Conservation (phyloP, 805 yeast species). For the Candida loeiensis region DNA sequence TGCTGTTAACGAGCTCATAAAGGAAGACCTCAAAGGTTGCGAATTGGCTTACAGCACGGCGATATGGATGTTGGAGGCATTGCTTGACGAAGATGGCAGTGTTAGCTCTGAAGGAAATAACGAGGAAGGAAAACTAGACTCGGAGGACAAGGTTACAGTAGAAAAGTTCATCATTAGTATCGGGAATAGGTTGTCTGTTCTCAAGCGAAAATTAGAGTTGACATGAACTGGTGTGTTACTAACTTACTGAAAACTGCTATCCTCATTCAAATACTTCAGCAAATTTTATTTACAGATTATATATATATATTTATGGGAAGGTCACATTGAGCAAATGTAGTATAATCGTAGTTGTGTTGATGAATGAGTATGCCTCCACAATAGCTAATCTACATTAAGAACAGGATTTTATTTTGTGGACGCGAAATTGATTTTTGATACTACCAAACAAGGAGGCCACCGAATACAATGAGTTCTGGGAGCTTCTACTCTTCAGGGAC, state of each 20-base stretch:
- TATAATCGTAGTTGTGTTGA: too few relatives aligned
- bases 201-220: slow-evolving; percentile 53
- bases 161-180: slow-evolving; percentile 80
- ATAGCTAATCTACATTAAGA: too few relatives aligned
- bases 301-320: slow-evolving; percentile 1
- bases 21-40: slow-evolving; percentile 70
- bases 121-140: slow-evolving; percentile 51
- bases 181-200: slow-evolving; percentile 69
- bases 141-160: slow-evolving; percentile 70
- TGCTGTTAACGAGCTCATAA: slow-evolving; percentile 80
- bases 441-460: neutral
- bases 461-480: neutral
- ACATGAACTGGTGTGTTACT: neutral
- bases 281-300: too few relatives aligned
- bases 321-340: neutral
- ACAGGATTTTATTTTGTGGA: too few relatives aligned
- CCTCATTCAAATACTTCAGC: too few relatives aligned
- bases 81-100: slow-evolving; percentile 50
- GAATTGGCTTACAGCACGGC: slow-evolving; percentile 88
- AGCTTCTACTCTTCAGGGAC: neutral
- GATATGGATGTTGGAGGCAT: slow-evolving; percentile 91
- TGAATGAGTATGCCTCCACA: too few relatives aligned
- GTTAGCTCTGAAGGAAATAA: neutral
- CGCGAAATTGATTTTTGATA: too few relatives aligned
- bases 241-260: too few relatives aligned